Conservation (phyloP, 306 rosid species). For the Corylus heterophylla region DNA sequence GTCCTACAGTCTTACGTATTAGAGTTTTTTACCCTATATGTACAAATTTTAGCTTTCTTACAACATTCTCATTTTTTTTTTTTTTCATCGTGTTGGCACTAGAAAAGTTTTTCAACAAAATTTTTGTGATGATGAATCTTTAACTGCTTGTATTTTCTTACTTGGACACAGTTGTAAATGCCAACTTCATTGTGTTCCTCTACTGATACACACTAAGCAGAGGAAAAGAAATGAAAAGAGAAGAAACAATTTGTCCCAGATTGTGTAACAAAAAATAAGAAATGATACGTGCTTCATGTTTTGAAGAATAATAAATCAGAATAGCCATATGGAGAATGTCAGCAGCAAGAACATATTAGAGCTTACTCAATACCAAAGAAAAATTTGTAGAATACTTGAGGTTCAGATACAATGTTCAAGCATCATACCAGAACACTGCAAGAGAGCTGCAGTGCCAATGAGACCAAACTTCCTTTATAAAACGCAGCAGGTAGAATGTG, state of each 20-base stretch:
- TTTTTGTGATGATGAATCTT: not conserved
- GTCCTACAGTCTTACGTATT: not conserved
- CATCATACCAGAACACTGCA: constrained; percentile 92
- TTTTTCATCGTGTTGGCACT: not conserved
- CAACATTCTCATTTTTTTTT: not conserved
- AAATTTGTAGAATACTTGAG: not conserved
- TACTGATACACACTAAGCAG: not conserved
- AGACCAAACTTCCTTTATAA: constrained; percentile 74
- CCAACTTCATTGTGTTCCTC: not conserved
- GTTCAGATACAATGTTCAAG: not conserved
- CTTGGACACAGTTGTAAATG: not conserved
- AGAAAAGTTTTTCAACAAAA: not conserved
- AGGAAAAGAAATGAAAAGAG: not conserved
- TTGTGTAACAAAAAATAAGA: not conserved
- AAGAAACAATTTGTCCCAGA: not conserved
- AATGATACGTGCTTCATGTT: not conserved
- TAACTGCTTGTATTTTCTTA: not conserved
- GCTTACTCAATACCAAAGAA: not conserved
- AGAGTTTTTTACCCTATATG: not conserved
- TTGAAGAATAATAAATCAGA: not conserved
- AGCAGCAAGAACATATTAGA: not conserved
- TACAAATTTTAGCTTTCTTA: not conserved
- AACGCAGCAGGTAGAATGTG: constrained; percentile 66
- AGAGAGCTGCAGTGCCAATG: constrained; percentile 95
- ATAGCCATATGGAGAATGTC: not conserved